Conservation (phyloP, 257 asterid genomes). For the Solanum piurae region DNA sequence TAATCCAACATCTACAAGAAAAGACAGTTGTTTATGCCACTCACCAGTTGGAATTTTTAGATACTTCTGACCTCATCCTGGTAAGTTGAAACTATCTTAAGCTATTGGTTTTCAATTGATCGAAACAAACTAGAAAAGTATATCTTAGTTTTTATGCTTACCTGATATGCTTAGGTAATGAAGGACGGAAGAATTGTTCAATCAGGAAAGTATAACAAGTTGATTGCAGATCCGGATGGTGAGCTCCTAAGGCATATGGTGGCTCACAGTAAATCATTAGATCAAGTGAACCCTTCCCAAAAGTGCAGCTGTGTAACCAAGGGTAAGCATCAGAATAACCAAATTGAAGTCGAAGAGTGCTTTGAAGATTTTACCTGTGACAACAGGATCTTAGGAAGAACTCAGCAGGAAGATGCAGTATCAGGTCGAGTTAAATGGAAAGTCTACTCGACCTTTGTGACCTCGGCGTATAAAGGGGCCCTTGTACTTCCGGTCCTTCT, state of each 20-base stretch:
- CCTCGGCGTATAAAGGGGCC: constrained; percentile 65
- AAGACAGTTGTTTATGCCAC: constrained; percentile 72
- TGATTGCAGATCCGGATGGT: constrained; percentile 43
- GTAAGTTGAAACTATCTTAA: constrained; percentile 23
- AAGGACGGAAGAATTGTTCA: constrained; percentile 66
- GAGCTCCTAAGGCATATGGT: constrained; percentile 53
- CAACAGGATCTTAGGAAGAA: constrained; percentile 11
- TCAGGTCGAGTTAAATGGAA: constrained; percentile 74
- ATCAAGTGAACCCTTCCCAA: constrained; percentile 39
- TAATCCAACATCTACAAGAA: constrained; percentile 37
- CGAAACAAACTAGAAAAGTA: background rate
- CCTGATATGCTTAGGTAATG: constrained; percentile 34
- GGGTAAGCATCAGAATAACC: constrained; percentile 15
- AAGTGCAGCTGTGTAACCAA: constrained; percentile 4
- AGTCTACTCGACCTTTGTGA: constrained; percentile 57
- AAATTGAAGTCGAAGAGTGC: constrained; percentile 26
- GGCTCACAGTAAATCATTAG: constrained; percentile 49
- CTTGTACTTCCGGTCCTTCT: constrained; percentile 62
- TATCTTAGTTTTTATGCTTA: background rate
- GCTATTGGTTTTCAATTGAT: background rate
- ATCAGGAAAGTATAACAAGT: constrained; percentile 57
- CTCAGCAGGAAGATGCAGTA: constrained; percentile 41
- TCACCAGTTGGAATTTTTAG: constrained; percentile 75
- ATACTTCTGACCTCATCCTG: constrained; percentile 65
- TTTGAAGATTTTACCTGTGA: constrained; percentile 27